Base-by-base conservation (phyloP, 768 basidiomycete species). In the Crassisporium funariophilum region DNA sequence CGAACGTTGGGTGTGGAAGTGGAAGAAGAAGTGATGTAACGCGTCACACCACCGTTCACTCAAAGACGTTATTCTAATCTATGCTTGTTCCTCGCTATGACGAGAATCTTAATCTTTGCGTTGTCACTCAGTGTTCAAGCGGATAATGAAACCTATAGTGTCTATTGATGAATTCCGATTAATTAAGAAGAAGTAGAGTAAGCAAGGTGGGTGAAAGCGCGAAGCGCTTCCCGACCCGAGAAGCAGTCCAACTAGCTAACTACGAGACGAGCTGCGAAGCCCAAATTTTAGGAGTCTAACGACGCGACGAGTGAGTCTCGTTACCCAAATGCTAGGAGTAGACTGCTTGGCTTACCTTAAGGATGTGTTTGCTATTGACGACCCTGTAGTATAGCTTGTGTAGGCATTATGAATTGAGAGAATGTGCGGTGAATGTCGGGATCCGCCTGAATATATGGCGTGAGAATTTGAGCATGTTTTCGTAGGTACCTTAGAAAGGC, bases 401-500 rank as follows among this genome's bases (percentile, higher is more conserved):
- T 29, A 13, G 27, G 27, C 27, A 29, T 29, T 7, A 29, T 29
- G 27, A 29, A 29, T 7, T 13, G 27, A 7, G 27, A 29, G 13
- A 29, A 29, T 13, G 7, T 13, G 27, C 8, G 8, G 13, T 29
- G 27, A 13, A 29, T 7, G 27, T 29, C 27, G 7, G 27, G 13
- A 13, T 29, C 13, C 8, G 8, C 27, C 13, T 29, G 27, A 7
- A 29, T 29, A 13, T 7, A 29, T 7, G 27, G 27, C 7, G 27
- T 13, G 8, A 29, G 7, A 13, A 29, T 29, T 13, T 29, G 27
- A 7, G 27, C 27, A 29, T 29, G 27, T 29, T 29, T 29, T 29
- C 27, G 27, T 29, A 29, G 27, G 27, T 29, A 29, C n/a, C n/a
- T n/a, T n/a, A n/a, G n/a, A n/a, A 45, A 45, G n/a, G 44, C 44